Percentiles rank a stretch among this genome's conserved stretches.
Evolutionary conservation across 768 basidiomycete genomes (phyloP).

Genomic region (Suillus spraguei): DNA sequence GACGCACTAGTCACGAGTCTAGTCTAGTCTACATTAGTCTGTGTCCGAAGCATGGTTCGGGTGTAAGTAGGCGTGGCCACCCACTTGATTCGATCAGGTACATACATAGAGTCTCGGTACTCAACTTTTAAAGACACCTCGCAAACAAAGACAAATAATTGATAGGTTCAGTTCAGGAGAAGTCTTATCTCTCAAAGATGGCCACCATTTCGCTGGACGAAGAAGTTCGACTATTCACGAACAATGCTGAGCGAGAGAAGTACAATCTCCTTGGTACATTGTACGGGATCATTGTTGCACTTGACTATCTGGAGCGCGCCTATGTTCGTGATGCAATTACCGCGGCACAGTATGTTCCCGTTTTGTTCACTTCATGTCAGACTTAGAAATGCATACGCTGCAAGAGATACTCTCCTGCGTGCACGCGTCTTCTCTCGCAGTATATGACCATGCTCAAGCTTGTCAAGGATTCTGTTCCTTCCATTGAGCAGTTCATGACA

Average conservation of each 20-base stretch:
- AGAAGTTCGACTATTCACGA: slow-evolving; percentile 87
- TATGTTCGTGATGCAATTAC: slow-evolving; percentile 94
- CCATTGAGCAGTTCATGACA: slow-evolving; percentile 89
- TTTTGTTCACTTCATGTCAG: background rate
- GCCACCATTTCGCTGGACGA: slow-evolving; percentile 73
- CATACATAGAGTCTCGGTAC: too few relatives aligned
- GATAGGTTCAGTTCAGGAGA: background rate
- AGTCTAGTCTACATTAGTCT: background rate
- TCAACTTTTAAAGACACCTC: too few relatives aligned
- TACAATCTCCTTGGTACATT: slow-evolving; percentile 87
- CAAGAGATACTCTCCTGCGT: slow-evolving; percentile 94
- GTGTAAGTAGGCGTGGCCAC: background rate
- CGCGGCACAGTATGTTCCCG: slow-evolving; percentile 76
- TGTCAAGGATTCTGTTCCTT: slow-evolving; percentile 85
- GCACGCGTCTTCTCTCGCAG: slow-evolving; percentile 90
- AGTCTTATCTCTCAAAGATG: slow-evolving; percentile 27
- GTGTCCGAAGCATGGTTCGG: background rate
- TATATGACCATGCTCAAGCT: slow-evolving; percentile 98
- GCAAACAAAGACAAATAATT: background rate
- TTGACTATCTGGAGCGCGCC: slow-evolving; percentile 95
- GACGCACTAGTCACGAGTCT: background rate
- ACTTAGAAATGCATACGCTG: slow-evolving; percentile 14
- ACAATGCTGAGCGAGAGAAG: slow-evolving; percentile 87
- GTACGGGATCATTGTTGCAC: slow-evolving; percentile 86
- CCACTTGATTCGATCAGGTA: background rate